Conservation (phyloP, 805 yeast genomes). For the Schizosaccharomyces japonicus region DNA sequence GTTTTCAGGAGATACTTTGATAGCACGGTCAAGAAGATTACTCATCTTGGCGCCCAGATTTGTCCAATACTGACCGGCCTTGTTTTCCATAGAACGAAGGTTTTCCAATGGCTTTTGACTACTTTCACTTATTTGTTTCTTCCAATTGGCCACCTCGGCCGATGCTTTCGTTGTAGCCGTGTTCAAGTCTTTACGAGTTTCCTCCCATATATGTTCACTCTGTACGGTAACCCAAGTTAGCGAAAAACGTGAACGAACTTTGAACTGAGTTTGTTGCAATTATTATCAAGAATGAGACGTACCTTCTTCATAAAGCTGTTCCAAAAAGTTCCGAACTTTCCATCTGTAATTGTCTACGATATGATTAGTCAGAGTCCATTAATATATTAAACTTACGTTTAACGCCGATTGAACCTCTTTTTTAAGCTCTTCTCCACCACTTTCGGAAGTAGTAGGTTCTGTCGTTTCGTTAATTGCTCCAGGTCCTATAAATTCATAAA, state of each 20-base stretch:
- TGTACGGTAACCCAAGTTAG: no score
- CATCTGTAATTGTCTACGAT: not conserved
- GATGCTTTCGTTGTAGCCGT: no score
- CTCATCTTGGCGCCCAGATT: not conserved
- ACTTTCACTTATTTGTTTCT: no score
- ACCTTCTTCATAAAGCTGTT: not conserved
- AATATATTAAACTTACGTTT: not conserved
- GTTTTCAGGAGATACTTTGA: no score
- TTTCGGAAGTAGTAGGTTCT: not conserved
- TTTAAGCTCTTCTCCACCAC: not conserved
- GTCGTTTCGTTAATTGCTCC: no score
- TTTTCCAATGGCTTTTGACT: no score
- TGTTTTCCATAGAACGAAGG: not conserved
- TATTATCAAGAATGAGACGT: not conserved
- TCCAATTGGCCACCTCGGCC: no score
- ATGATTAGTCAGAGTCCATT: not conserved
- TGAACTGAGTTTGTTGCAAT: no score
- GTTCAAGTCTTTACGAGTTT: no score
- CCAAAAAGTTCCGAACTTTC: slow-evolving; percentile 1
- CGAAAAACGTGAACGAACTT: no score
- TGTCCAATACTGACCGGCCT: not conserved
- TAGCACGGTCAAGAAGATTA: not conserved
- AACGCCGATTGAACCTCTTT: not conserved
- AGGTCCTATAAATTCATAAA: not conserved
- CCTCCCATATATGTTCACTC: no score